Evolutionary conservation across 306 rosid genomes (phyloP).

Genomic region (Prunus kanzakura): DNA sequence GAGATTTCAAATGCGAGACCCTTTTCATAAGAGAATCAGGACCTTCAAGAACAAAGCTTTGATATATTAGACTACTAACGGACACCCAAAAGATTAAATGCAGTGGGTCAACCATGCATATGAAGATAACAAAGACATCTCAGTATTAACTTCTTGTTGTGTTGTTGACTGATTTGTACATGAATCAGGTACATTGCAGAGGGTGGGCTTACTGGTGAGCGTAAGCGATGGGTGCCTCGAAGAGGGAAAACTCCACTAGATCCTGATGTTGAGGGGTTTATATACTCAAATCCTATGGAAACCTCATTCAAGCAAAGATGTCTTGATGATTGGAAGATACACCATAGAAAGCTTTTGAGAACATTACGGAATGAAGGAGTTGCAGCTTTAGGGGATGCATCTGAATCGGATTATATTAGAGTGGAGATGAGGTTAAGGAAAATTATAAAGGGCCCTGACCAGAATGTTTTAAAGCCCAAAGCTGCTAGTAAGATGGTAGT

Average conservation of each 20-base stretch:
- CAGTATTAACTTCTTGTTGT: not conserved
- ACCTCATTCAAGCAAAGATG: constrained; percentile 92
- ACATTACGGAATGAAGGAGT: constrained; percentile 71
- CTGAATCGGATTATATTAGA: constrained; percentile 78
- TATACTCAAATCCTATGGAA: constrained; percentile 90
- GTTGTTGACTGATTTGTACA: constrained; percentile 22
- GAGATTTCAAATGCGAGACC: not conserved
- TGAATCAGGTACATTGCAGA: constrained; percentile 70
- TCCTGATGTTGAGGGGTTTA: constrained; percentile 92
- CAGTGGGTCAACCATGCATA: not conserved
- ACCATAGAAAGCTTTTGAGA: constrained; percentile 70
- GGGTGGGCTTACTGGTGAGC: constrained; percentile 98
- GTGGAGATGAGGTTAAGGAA: constrained; percentile 77
- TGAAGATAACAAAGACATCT: not conserved
- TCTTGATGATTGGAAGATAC: constrained; percentile 61
- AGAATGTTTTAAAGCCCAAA: constrained; percentile 80
- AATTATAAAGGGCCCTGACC: constrained; percentile 81
- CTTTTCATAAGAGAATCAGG: not conserved
- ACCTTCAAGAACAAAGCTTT: not conserved
- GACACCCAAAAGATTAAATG: not conserved
- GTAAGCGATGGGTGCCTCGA: constrained; percentile 95
- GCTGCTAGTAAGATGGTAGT: constrained; percentile 98
- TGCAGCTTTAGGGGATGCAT: constrained; percentile 69
- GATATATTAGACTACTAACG: not conserved
- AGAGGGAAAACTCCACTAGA: constrained; percentile 92